Evolutionary conservation across 805 yeast genomes (phyloP).

Genomic region (Saccharomycopsis oosterbeekiorum): DNA sequence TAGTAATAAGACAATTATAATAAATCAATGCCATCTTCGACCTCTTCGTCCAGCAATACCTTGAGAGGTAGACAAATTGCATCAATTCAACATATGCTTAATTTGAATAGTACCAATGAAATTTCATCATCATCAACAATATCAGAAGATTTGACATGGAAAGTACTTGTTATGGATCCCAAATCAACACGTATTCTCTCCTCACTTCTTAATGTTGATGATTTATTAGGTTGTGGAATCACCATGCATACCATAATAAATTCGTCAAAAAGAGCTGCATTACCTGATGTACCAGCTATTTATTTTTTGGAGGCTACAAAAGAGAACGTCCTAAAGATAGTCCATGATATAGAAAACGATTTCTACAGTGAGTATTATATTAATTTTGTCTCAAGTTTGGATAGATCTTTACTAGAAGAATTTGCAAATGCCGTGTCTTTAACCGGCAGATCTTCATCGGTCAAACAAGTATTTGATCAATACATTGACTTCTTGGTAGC

Average conservation of each 20-base stretch:
- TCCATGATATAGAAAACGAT: constrained; percentile 63
- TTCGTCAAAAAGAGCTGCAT: constrained; percentile 56
- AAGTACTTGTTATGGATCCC: constrained; percentile 73
- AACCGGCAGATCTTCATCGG: constrained; percentile 57
- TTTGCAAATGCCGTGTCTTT: constrained; percentile 76
- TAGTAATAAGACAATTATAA: neutral
- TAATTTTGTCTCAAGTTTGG: constrained; percentile 76
- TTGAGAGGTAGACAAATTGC: constrained; percentile 21
- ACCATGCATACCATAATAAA: constrained; percentile 77
- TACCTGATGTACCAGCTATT: constrained; percentile 91
- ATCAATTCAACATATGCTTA: constrained; percentile 72
- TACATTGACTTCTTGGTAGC: constrained; percentile 86
- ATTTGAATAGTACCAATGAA: constrained; percentile 44
- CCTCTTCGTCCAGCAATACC: neutral
- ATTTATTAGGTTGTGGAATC: constrained; percentile 79
- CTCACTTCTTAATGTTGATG: constrained; percentile 87
- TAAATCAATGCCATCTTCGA: neutral
- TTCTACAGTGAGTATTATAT: constrained; percentile 72
- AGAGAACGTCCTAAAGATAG: constrained; percentile 60
- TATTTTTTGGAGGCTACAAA: constrained; percentile 85
- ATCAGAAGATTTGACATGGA: constrained; percentile 75
- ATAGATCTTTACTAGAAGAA: constrained; percentile 73
- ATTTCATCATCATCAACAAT: constrained; percentile 42
- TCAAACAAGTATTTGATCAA: constrained; percentile 89
- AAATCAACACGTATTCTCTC: constrained; percentile 80